These are phyloP conservation scores for Favolaschia claudopus DNA, from an alignment of 768 basidiomycete species.

Conservation along the genomic window DNA sequence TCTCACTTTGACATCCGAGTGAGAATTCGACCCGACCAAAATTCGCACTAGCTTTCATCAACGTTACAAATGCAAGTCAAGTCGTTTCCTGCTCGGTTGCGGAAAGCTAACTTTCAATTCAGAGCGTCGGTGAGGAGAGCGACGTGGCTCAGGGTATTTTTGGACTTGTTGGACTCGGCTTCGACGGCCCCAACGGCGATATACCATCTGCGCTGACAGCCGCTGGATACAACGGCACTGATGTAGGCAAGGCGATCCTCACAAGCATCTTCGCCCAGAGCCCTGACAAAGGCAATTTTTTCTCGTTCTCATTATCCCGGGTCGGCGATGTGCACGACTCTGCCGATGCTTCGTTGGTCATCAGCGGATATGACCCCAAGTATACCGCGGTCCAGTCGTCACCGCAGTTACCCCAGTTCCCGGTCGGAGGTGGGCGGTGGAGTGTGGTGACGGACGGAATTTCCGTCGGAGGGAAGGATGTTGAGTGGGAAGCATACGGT, in stretches of 20 bases:
- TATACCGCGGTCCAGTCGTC: constrained; percentile 38
- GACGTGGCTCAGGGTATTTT: constrained; percentile 31
- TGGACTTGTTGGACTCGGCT: constrained; percentile 45
- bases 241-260: constrained; percentile 39
- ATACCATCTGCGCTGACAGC: constrained; percentile 11
- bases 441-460: constrained; percentile 49
- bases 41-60: constrained; percentile 37
- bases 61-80: constrained; percentile 26
- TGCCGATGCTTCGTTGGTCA: constrained; percentile 48
- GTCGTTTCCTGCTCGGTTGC: neutral
- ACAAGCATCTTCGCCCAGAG: constrained; percentile 48
- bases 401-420: constrained; percentile 43
- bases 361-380: constrained; percentile 49
- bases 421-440: constrained; percentile 46
- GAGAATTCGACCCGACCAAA: neutral
- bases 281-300: constrained; percentile 43
- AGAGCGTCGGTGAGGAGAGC: constrained; percentile 18
- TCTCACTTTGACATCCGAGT: neutral
- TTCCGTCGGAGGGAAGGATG: constrained; percentile 37
- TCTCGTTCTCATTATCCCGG: constrained; percentile 51
- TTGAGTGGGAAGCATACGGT: constrained; percentile 39
- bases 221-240: constrained; percentile 16
- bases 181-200: constrained; percentile 35
- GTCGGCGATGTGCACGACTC: constrained; percentile 48
- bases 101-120: too few species aligned